Evolutionary conservation across 345 rosid species (phyloP), one percentile per base, ranked within the genome.

Genomic region (Eucalyptus coolabah): DNA sequence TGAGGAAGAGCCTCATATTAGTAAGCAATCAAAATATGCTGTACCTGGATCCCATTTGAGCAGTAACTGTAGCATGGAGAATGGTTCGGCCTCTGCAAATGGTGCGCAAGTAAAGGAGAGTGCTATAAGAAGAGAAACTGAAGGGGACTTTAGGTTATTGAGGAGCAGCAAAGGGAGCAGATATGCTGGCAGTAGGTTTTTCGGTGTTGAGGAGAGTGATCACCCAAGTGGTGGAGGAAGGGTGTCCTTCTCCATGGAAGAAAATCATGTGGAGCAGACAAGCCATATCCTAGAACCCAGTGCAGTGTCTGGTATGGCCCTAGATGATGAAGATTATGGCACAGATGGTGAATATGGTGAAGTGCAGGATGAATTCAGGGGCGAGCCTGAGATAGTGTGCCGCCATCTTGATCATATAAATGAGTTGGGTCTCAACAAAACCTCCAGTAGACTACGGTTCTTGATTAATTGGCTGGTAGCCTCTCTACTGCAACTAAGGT

Each of bases 51-150:
- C 91, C 86, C 88, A 69, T 8, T 89, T 90, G 83, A 91, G 89
- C 86, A 90, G 91, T 91, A 91, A 89, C 63, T 87, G 88, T 45
- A 86, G 91, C 87, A 69, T 91, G 53, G 92, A 91, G 72, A 95
- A 96, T 92, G 97, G 97, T 80, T 93, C 92, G 16, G 91, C 90
- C 87, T 92, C 95, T 87, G 95, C 91, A 88, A 93, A 93, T 91
- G 89, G 94, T 87, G 56, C 93, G 3, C 98, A 93, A 49, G 92
- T 93, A 60, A 98, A 96, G 92, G 99, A 98, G 89, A 97, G 99
- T 93, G 99, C 99, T 24, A 98, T 98, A 91, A 95, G 98, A 92
- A 95, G 99, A 92, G 99, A 98, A 93, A 98, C 99, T 3, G 99
- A 98, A 95, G 99, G 99, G n/a, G 99, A 96, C 77, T 98, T 98